Conservation (phyloP, 441 rosid species). For the Sinapis alba region DNA sequence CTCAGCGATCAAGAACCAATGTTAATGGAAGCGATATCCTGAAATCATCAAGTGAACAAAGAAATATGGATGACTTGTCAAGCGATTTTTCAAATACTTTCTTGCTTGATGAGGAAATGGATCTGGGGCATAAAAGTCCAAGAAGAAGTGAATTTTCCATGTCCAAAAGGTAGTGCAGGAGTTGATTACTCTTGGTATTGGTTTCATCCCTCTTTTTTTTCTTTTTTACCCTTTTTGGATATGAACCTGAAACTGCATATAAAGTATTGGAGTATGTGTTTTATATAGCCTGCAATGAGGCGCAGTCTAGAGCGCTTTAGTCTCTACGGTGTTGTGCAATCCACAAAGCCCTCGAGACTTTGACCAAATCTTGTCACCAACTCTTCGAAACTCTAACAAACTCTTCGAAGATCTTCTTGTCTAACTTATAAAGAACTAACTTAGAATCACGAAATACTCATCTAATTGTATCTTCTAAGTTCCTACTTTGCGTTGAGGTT, state of each 20-base stretch:
- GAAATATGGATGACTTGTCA: constrained; percentile 55
- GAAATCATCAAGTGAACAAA: constrained; percentile 30
- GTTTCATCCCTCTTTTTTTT: constrained; percentile 17
- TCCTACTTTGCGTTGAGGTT: neutral
- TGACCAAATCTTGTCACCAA: no score
- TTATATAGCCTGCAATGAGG: neutral
- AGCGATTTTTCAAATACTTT: constrained; percentile 78
- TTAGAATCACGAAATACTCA: neutral
- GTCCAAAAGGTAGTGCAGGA: constrained; percentile 56
- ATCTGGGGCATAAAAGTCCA: constrained; percentile 72
- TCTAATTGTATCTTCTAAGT: neutral
- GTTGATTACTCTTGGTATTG: constrained; percentile 12
- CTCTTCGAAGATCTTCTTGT: no score
- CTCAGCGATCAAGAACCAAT: constrained; percentile 41
- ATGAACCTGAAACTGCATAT: constrained; percentile 10
- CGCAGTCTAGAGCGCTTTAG: no score
- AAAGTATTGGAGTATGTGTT: constrained; percentile 4
- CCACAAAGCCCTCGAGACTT: no score
- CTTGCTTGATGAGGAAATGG: constrained; percentile 95
- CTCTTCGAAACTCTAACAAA: no score
- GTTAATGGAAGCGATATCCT: constrained; percentile 32
- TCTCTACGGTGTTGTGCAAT: no score
- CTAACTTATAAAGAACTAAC: neutral
- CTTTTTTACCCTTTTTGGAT: constrained; percentile 3
- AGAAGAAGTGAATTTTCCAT: constrained; percentile 50